Percentiles rank a stretch among this genome's conserved stretches.
Conservation (phyloP, 2,329 filamentous ascomycete genomes). For the Byssochlamys sp. region DNA sequence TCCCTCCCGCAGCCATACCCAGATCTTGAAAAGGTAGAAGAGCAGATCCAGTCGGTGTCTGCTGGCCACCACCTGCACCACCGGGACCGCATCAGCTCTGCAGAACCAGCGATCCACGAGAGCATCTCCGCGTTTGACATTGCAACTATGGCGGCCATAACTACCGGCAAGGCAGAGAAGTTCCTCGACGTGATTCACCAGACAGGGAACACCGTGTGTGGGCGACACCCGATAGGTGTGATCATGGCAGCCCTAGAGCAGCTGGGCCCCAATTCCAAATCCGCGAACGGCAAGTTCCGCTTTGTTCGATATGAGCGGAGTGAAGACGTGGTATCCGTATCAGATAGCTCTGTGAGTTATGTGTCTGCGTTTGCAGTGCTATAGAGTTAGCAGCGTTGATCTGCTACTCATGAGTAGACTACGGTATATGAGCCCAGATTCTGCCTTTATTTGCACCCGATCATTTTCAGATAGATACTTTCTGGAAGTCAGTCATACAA, state of each 20-base stretch:
- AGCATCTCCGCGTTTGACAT: slow-evolving; percentile 73
- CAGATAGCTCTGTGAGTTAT: slow-evolving; percentile 87
- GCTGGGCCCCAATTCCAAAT: slow-evolving; percentile 36
- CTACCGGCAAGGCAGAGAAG: slow-evolving; percentile 59
- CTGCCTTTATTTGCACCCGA: neutral
- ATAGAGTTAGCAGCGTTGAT: slow-evolving; percentile 24
- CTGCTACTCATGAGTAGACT: neutral
- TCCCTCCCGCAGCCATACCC: slow-evolving; percentile 31
- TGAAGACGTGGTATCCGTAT: slow-evolving; percentile 55
- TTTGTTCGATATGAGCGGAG: slow-evolving; percentile 85
- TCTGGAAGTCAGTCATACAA: neutral
- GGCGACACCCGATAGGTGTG: slow-evolving; percentile 86
- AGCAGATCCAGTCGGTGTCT: slow-evolving; percentile 20
- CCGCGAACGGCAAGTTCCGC: slow-evolving; percentile 51
- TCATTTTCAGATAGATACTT: neutral
- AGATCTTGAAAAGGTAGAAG: slow-evolving; percentile 15
- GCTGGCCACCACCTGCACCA: slow-evolving; percentile 20
- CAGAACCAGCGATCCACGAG: slow-evolving; percentile 59
- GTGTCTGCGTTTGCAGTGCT: slow-evolving; percentile 79
- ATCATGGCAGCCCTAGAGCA: slow-evolving; percentile 78
- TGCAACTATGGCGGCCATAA: slow-evolving; percentile 73
- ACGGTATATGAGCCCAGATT: neutral
- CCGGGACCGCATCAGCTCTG: slow-evolving; percentile 23
- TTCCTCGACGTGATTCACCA: slow-evolving; percentile 61
- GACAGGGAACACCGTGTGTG: slow-evolving; percentile 87